phyloP scores from a whole-genome alignment of 306 rosid species.

The Fragaria nilgerrensis region DNA sequence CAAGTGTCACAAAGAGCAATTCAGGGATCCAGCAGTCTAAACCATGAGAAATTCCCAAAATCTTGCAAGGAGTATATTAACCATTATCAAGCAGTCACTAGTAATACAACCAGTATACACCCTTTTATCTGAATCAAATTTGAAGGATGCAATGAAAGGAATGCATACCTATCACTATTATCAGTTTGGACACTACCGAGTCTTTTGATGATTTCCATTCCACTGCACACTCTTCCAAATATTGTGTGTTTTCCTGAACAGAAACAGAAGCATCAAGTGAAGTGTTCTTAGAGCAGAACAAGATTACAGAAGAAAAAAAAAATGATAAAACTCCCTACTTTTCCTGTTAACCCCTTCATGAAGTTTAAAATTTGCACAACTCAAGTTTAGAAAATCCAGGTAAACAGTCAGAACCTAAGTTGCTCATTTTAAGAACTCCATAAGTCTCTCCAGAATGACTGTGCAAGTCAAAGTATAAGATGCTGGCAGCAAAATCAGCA shows the following conservation, averaged over 20 bases:
- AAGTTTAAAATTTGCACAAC: not conserved
- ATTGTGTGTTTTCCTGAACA: conserved; percentile 89
- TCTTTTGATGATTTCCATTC: conserved; percentile 95
- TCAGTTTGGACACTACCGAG: conserved; percentile 98
- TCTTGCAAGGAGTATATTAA: not conserved
- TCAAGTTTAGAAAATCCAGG: not conserved
- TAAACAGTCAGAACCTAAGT: not conserved
- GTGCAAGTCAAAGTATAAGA: not conserved
- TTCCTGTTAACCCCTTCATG: not conserved
- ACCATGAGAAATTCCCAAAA: not conserved
- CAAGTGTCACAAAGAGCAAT: not conserved
- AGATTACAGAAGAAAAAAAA: not conserved
- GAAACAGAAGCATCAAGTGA: conserved; percentile 24
- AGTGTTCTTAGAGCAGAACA: conserved; percentile 19
- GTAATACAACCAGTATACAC: not conserved
- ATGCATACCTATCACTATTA: conserved; percentile 82
- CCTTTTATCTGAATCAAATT: conserved; percentile 5
- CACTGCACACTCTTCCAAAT: conserved; percentile 82
- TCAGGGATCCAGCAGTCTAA: not conserved
- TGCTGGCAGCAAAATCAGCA: not conserved
- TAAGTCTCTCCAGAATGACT: not conserved
- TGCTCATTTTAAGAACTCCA: not conserved
- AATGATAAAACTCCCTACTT: not conserved
- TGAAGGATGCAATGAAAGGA: conserved; percentile 1
- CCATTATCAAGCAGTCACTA: not conserved